phyloP scores from a whole-genome alignment of 2,329 filamentous ascomycete genomes.

The Coniochaeta ligniaria region DNA sequence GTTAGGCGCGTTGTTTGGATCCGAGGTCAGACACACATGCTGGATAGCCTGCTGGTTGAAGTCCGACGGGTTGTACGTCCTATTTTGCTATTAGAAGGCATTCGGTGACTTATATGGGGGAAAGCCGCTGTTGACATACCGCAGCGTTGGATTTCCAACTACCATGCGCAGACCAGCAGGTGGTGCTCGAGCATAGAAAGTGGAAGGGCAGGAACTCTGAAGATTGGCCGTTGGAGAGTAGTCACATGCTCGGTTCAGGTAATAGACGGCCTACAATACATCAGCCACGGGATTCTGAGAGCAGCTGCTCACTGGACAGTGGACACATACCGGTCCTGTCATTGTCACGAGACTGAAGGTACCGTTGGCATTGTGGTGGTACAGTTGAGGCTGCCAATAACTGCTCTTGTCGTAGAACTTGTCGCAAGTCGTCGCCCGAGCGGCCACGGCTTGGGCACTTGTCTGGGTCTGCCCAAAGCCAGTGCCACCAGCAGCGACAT shows the following conservation, averaged over 20 bases:
- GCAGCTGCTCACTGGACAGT: neutral
- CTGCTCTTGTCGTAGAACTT: conserved; percentile 2
- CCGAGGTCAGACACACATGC: conserved; percentile 1
- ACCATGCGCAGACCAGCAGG: conserved; percentile 2
- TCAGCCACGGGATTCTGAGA: neutral
- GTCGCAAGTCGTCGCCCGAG: conserved; percentile 1
- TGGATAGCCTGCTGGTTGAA: conserved; percentile 3
- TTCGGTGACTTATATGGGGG: neutral
- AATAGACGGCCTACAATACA: neutral
- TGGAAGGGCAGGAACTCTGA: neutral
- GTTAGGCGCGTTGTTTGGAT: conserved; percentile 2
- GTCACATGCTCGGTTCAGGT: neutral
- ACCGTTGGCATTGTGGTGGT: conserved; percentile 1
- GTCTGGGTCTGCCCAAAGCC: conserved; percentile 1
- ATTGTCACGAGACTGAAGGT: conserved; percentile 1
- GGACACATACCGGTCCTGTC: neutral
- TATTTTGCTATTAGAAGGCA: neutral
- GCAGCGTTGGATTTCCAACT: neutral
- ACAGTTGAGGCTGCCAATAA: conserved; percentile 3
- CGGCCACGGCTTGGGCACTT: conserved; percentile 2
- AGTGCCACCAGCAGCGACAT: conserved; percentile 1
- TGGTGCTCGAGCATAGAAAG: neutral
- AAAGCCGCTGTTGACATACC: neutral
- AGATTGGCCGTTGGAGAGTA: neutral
- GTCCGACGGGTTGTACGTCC: neutral